These are phyloP conservation scores for Auxenochlorella pyrenoidosa DNA, from an alignment of 139 green algal species.

Conservation along the genomic window DNA sequence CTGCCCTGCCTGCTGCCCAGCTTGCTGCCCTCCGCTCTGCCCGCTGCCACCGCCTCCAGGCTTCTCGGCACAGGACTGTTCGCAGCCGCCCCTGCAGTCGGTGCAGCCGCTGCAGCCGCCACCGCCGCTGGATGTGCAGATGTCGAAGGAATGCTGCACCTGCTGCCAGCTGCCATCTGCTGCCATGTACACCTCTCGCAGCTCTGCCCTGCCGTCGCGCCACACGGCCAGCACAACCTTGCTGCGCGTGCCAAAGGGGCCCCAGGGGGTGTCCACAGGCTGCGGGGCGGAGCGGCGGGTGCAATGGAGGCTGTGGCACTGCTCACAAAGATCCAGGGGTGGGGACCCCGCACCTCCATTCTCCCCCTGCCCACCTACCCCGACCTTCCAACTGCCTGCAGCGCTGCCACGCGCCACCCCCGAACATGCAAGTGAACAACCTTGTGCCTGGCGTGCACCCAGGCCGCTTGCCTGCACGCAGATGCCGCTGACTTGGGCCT, in stretches of 20 bases:
- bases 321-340: background rate
- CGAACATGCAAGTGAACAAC: no score
- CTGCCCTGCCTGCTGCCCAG: no score
- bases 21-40: no score
- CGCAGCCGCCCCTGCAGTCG: no score
- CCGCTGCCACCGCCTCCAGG: no score
- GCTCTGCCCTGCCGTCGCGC: slow-evolving; percentile 36
- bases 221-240: slow-evolving; percentile 36
- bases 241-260: slow-evolving; percentile 39
- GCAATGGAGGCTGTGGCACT: no score
- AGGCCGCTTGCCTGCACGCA: background rate
- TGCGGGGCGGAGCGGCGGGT: background rate
- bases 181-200: slow-evolving; percentile 26
- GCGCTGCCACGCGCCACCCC: no score
- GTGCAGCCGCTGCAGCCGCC: background rate
- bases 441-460: no score
- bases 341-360: no score
- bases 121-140: background rate
- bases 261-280: slow-evolving; percentile 9
- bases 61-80: no score
- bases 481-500: slow-evolving; percentile 9
- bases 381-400: background rate
- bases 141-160: slow-evolving; percentile 21
- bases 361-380: no score
- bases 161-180: slow-evolving; percentile 18